phyloP scores from a whole-genome alignment of 139 green algal genomes.

The Coelastrella sp. region DNA sequence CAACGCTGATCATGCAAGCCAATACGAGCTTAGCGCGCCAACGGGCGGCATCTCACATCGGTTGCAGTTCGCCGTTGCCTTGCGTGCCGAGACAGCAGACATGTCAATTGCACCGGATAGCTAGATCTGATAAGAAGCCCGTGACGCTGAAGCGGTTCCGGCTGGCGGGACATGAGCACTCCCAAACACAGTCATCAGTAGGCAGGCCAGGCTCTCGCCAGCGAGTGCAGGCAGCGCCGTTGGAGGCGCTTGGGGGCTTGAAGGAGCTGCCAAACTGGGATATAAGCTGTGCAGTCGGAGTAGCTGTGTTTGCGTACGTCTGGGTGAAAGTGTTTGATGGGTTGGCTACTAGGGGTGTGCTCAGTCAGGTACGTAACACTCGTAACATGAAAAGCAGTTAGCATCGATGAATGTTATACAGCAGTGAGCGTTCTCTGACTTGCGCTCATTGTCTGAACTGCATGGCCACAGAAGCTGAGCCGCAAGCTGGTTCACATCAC shows the following conservation, averaged over 20 bases:
- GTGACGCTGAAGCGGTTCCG: too few relatives aligned
- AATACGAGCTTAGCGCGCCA: not conserved
- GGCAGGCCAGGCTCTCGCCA: not conserved
- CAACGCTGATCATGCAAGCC: not conserved
- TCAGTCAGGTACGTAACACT: conserved; percentile 68
- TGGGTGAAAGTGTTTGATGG: conserved; percentile 82
- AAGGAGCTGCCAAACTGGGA: conserved; percentile 43
- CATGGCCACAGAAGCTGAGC: conserved; percentile 80
- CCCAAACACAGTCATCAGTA: not conserved
- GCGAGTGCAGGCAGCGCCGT: not conserved
- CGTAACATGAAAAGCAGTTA: too few relatives aligned
- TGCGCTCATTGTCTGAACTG: not conserved
- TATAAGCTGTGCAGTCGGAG: not conserved
- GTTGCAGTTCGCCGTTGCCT: not conserved
- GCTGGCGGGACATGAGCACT: too few relatives aligned
- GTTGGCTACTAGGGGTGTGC: conserved; percentile 57
- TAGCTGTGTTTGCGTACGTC: conserved; percentile 48
- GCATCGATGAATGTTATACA: too few relatives aligned
- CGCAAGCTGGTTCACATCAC: conserved; percentile 96
- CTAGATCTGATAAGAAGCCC: too few relatives aligned
- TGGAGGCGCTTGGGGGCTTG: not conserved
- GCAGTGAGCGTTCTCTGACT: too few relatives aligned
- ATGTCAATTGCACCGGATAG: not conserved
- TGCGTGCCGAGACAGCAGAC: not conserved
- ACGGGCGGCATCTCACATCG: not conserved